Evolutionary conservation across 805 yeast genomes (phyloP), one percentile per base, ranked within the genome.

Genomic region (Grigorovia yakushimaensis): DNA sequence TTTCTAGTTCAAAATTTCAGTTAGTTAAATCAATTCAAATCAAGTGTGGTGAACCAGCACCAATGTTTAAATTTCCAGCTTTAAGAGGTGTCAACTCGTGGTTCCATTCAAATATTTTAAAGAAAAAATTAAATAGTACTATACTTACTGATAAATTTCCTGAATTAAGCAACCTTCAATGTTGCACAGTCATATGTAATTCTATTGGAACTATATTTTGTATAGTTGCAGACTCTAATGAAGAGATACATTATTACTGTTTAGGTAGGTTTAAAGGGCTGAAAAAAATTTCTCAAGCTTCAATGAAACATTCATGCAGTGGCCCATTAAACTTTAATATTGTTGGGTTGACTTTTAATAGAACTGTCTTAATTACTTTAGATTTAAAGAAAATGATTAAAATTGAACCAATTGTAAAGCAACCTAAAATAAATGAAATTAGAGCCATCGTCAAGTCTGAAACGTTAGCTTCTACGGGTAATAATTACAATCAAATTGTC

Each of bases 231-330:
- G 33, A 27, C 33, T 10, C 10, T 27, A 27, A 27, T 15, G 33
- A 27, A 27, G 33, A 27, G 13, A 27, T 27, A 27, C 33, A 27
- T 27, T 27, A 27, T 27, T 33, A 13, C 15, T 33, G 17, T 15
- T 43, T 62, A 20, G 57, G 65, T 18, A 55, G 63, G 40, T 60
- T 62, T 27, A 62, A 61, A 48, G 65, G 65, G 1, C 39, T 59
- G n/a, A 52, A 45, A 41, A 13, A 4, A 33, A 33, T 33, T 33
- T 13, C 37, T 11, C 18, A 2, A 3, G 3, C 18, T 15, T 6
- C 17, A 11, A 7, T 13, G 13, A 15, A 33, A 33, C n/a, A 33
- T 33, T n/a, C n/a, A 33, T 15, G 37, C 6, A 3, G 13, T 3
- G 4, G 18, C 17, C 6, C 3, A 22, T 18, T 37, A 18, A 18